Percentiles rank a stretch among this genome's conserved stretches.
Conservation (phyloP, 2,329 filamentous ascomycete genomes). For the Simplicillium sp. region DNA sequence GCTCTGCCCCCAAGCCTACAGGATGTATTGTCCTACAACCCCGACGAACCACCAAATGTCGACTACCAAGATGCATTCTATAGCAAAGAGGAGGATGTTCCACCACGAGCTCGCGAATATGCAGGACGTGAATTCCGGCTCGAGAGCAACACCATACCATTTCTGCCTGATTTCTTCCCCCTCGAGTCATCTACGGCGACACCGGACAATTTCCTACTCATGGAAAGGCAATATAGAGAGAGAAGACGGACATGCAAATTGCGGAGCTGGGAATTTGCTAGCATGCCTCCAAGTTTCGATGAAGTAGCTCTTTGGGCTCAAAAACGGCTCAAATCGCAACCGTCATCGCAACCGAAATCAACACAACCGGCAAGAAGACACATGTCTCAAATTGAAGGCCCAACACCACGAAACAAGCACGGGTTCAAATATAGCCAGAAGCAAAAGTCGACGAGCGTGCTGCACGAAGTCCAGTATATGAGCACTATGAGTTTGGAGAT, state of each 20-base stretch:
- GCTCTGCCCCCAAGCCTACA: constrained; percentile 15
- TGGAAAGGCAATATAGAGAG: not conserved
- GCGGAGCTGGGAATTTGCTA: constrained; percentile 67
- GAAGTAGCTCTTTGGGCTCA: constrained; percentile 45
- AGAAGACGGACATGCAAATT: constrained; percentile 21
- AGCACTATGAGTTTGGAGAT: constrained; percentile 91
- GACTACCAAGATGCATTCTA: constrained; percentile 85
- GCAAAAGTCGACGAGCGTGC: constrained; percentile 62
- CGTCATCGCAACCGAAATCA: constrained; percentile 12
- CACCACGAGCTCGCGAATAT: constrained; percentile 68
- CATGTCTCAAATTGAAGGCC: constrained; percentile 79
- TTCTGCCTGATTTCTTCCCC: constrained; percentile 66
- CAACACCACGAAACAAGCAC: constrained; percentile 73
- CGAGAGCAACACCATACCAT: constrained; percentile 65
- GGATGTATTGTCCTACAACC: constrained; percentile 13
- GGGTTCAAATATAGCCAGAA: constrained; percentile 83
- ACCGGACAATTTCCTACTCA: not conserved
- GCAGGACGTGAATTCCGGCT: constrained; percentile 79
- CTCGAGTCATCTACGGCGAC: constrained; percentile 16
- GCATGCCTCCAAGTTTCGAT: constrained; percentile 56
- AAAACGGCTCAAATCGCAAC: not conserved
- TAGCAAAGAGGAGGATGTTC: constrained; percentile 74
- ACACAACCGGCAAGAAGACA: constrained; percentile 20
- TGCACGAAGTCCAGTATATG: constrained; percentile 89
- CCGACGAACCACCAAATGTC: constrained; percentile 43